Base-by-base conservation (phyloP, 2,329 filamentous ascomycete species). In the Paracoccidioides lutzii region DNA sequence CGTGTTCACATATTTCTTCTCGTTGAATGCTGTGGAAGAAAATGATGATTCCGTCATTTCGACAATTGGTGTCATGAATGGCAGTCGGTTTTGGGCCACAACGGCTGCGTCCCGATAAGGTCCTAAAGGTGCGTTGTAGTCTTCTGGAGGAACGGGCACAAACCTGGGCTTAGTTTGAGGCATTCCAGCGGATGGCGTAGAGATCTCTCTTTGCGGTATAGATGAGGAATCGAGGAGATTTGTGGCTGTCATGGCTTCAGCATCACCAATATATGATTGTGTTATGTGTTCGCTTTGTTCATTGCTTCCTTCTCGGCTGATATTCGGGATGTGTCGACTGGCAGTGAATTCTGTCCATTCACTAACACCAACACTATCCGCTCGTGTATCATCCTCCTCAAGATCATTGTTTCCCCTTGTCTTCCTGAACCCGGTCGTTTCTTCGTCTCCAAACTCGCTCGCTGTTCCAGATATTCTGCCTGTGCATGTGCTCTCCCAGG, bases 51-150 rank as follows among this genome's bases (percentile, higher is more conserved):
- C 93, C 0, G 93, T 98, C 64, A 89, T 84, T 70, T 98, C 93
- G 1, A 93, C 91, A 61, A 98, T 98, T 1, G 93, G 93, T 0
- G 93, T 98, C 93, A 98, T 97, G 69, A 97, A 98, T 3, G 91
- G 93, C 8, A 97, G 77, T 55, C 90, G 85, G 71, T 90, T 95
- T 65, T 96, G 94, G 58, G 90, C 89, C 69, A 85, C 78, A 68
- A 90, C 80, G 40, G 75, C 80, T 66, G 88, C 82, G 70, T 95
- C 87, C 66, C 90, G 84, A 77, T 86, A 95, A 57, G 88, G 87
- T 50, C 84, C 80, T 56, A 80, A 85, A 15, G 88, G 85, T 46
- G 88, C 82, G 62, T 90, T 83, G 68, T 90, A 95, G 69, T 94
- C 88, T 66, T 95, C 88, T 0, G 90, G 90, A 0, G 87, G 86